Base-by-base conservation (phyloP, 345 rosid genomes). In the Erucastrum elatum region DNA sequence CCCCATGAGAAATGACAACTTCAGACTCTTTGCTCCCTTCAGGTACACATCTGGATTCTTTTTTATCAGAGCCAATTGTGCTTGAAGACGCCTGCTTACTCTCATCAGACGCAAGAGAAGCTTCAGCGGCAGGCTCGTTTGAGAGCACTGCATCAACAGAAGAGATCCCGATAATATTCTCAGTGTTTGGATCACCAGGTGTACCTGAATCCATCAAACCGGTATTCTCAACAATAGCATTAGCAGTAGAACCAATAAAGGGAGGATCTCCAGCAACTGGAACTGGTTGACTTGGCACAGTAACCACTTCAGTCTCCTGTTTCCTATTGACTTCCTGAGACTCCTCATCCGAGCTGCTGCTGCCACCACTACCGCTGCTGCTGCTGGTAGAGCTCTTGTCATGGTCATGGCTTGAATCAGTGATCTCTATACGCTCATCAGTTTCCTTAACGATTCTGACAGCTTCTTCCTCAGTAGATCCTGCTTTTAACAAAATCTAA, bases 291-390 rank as follows among this genome's bases (percentile, higher is more conserved):
- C 76, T 49, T 49, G 55, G 56, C 21, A 76, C 64, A n/a, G 56
- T 51, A n/a, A 49, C 7, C 15, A 15, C 21, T n/a, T 51, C 21
- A 51, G 76, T 55, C 72, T 37, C 37, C 75, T 82, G 84, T 41
- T 77, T 5, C 85, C 83, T 84, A 51, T 73, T 77, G 25, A 34
- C 29, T 46, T 75, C 86, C 64, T 44, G 75, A 68, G 93, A 86
- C 37, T 89, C 92, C 8, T 87, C 87, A 79, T 86, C 91, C 7
- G 91, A 85, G 81, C 88, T 83, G 64, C 84, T 75, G 68, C 84
- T 75, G 53, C 84, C 75, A 61, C 58, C 21, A 6, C 60, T 81
- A 33, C 84, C 79, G 17, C 79, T 72, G 5, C 84, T 80, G 35
- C 77, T 71, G 8, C 84, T 80, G 81, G 84, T 83, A 55, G 88